Conservation (phyloP, 331 rosid species). For the Saraca asoca region DNA sequence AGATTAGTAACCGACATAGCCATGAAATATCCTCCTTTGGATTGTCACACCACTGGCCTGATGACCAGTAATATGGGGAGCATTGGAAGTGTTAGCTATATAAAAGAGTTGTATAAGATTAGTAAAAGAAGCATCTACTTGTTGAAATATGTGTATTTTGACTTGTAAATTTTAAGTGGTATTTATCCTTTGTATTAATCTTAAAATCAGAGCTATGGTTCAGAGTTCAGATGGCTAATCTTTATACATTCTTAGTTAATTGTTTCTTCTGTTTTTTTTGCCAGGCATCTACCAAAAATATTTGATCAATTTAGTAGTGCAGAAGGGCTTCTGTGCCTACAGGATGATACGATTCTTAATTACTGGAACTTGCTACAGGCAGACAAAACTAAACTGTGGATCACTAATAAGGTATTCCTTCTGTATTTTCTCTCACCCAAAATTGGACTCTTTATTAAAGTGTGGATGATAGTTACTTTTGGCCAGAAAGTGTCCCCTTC, state of each 20-base stretch:
- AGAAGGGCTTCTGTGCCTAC: slow-evolving; percentile 88
- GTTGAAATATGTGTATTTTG: slow-evolving; percentile 13
- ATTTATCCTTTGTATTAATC: slow-evolving; percentile 8
- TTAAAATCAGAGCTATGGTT: slow-evolving; percentile 15
- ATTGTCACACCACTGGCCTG: no score
- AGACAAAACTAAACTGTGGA: slow-evolving; percentile 88
- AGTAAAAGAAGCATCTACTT: not conserved
- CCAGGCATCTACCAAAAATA: slow-evolving; percentile 81
- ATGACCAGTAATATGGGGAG: not conserved
- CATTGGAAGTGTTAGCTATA: not conserved
- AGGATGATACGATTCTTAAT: slow-evolving; percentile 88
- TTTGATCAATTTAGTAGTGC: slow-evolving; percentile 76
- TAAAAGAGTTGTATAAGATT: not conserved
- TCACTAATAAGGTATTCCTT: slow-evolving; percentile 68
- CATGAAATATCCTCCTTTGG: not conserved
- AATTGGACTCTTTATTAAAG: not conserved
- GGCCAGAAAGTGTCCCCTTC: not conserved
- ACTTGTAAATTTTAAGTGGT: not conserved
- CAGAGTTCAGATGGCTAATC: slow-evolving; percentile 26
- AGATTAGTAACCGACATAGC: no score
- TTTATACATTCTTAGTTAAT: slow-evolving; percentile 18
- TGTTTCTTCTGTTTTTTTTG: slow-evolving; percentile 25
- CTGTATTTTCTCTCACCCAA: slow-evolving; percentile 28
- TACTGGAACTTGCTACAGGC: slow-evolving; percentile 93
- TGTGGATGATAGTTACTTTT: slow-evolving; percentile 1